Base-by-base conservation (phyloP, 202 grass and related monocot species). In the Zizania palustris region DNA sequence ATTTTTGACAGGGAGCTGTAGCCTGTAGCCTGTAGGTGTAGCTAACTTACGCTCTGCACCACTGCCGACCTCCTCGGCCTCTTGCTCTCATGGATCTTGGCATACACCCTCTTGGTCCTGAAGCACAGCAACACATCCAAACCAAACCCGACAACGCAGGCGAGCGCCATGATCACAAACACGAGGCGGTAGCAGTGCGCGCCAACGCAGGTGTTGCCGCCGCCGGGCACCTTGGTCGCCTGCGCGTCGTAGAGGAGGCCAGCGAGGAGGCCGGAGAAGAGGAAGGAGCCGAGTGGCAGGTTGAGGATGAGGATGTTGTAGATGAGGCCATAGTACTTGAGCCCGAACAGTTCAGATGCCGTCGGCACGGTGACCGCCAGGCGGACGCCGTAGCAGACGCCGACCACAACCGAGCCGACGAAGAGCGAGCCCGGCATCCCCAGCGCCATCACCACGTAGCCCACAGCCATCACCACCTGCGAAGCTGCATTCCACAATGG, bases 241-340 rank as follows among this genome's bases (percentile, higher is more conserved):
- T 98, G 80, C 1, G 95, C 78, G 45, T 98, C 95, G 63, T 98
- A 98, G 18, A 98, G 87, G 42, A 98, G 85, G 0, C 95, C 95
- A 0, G 95, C 95, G 5, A 98, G 89, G 12, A 98, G 89, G 64
- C 95, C 95, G 2, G 95, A 98, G 89, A 98, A 98, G 81, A 98
- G 89, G 81, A 98, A 95, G 38, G 96, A 98, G 10, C 96, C 96
- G 0, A 98, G 91, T 1, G 96, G 96, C 35, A 98, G 87, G 78
- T 98, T 98, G 45, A 98, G 85, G 49, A 98, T 98, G 80, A 98
- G 85, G 60, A 98, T 92, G 83, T 98, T 98, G 91, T 98, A 98
- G 64, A 98, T 87, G 74, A 98, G 85, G 34, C 96, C 96, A 44
- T 98, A 98, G 85, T 98, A 87, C 86, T 95, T 92, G 45, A 98